Percentiles rank a stretch among this genome's conserved stretches.
Conservation (phyloP, 2,329 filamentous ascomycete species). For the Sarocladium strictum region DNA sequence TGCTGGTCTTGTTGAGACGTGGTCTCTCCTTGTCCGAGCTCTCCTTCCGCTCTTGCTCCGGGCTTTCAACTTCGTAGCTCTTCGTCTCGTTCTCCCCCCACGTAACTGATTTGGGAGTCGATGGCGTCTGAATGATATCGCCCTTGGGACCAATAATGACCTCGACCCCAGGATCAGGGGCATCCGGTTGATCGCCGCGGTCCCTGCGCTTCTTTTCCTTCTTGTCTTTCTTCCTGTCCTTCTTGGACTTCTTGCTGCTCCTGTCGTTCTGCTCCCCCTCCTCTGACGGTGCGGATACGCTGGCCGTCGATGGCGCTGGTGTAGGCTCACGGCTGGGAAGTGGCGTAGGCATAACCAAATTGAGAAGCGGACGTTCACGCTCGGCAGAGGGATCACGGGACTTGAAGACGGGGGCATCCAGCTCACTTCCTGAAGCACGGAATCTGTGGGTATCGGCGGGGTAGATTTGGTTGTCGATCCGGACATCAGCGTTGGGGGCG, state of each 20-base stretch:
- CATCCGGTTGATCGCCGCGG: conserved; percentile 12
- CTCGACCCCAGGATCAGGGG: conserved; percentile 15
- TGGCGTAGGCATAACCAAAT: conserved; percentile 57
- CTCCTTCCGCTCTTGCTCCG: conserved; percentile 31
- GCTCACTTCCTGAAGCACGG: conserved; percentile 19
- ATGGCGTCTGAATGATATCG: conserved; percentile 35
- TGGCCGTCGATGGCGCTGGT: conserved; percentile 25
- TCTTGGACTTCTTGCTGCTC: conserved; percentile 11
- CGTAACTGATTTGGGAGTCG: conserved; percentile 51
- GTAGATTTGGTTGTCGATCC: conserved; percentile 52
- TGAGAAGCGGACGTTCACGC: conserved; percentile 51
- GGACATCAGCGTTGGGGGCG: conserved; percentile 57
- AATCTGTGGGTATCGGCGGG: conserved; percentile 43
- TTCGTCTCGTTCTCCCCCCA: conserved; percentile 62
- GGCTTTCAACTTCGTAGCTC: conserved; percentile 56
- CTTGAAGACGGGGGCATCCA: conserved; percentile 29
- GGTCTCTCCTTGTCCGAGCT: conserved; percentile 25
- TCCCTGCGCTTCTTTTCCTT: conserved; percentile 11
- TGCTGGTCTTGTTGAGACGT: conserved; percentile 32
- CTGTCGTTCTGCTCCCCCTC: conserved; percentile 14
- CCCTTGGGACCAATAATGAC: conserved; percentile 31
- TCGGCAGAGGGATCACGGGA: conserved; percentile 26
- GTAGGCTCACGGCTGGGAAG: conserved; percentile 34
- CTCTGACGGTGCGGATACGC: background rate
- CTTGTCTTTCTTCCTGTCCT: conserved; percentile 11